Evolutionary conservation across 2,329 filamentous ascomycete species (phyloP).

Genomic region (Penicillium sclerotigenum): DNA sequence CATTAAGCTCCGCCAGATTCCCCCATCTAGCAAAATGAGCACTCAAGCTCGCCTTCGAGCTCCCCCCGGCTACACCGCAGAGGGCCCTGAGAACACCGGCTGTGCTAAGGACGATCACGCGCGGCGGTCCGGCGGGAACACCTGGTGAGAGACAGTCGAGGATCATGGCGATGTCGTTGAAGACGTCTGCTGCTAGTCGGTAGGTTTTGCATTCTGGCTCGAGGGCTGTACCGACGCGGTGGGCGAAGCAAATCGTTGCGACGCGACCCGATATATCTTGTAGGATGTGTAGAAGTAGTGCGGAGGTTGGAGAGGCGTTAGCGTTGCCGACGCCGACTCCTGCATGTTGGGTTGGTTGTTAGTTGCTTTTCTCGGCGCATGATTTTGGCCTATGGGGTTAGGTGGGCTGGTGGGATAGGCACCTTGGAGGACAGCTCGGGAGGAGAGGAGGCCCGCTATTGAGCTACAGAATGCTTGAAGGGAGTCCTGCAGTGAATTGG

Average conservation of each 20-base stretch:
- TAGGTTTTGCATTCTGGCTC: slow-evolving; percentile 91
- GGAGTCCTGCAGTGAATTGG: slow-evolving; percentile 32
- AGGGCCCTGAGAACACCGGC: slow-evolving; percentile 63
- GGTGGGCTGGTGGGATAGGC: slow-evolving; percentile 11
- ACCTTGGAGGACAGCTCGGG: slow-evolving; percentile 76
- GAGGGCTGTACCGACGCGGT: slow-evolving; percentile 74
- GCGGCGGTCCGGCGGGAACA: slow-evolving; percentile 55
- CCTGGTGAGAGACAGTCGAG: slow-evolving; percentile 79
- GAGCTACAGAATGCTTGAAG: slow-evolving; percentile 44
- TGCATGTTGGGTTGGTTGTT: slow-evolving; percentile 23
- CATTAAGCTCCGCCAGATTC: slow-evolving; percentile 90
- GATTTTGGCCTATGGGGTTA: background rate
- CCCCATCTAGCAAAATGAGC: slow-evolving; percentile 85
- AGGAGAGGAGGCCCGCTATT: slow-evolving; percentile 62
- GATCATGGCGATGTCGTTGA: slow-evolving; percentile 83
- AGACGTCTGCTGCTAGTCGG: slow-evolving; percentile 78
- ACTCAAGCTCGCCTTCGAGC: slow-evolving; percentile 84
- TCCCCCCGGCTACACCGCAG: slow-evolving; percentile 86
- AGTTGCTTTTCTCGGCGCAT: background rate
- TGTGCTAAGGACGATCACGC: slow-evolving; percentile 58
- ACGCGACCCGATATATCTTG: slow-evolving; percentile 78
- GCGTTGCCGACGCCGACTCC: slow-evolving; percentile 82
- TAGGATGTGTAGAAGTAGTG: slow-evolving; percentile 76
- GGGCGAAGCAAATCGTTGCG: slow-evolving; percentile 82
- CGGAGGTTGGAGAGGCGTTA: slow-evolving; percentile 72